These are phyloP conservation scores for Fragaria vesca DNA, from an alignment of 306 rosid species.

Conservation along the genomic window DNA sequence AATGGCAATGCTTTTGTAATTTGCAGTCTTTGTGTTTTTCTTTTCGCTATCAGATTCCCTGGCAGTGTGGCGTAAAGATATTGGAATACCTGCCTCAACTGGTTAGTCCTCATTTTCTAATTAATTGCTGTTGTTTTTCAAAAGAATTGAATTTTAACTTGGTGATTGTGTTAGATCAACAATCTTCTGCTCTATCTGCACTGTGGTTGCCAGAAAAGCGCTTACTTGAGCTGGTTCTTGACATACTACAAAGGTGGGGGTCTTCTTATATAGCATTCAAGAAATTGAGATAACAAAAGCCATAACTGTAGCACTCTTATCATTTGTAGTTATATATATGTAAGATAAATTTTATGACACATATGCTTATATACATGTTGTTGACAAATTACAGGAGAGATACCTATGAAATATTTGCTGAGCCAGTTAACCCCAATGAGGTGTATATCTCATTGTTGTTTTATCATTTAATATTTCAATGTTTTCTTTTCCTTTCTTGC, in stretches of 20 bases:
- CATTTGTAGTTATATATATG: background rate
- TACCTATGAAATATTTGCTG: conserved; percentile 65
- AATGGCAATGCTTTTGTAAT: conserved; percentile 5
- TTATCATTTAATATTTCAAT: background rate
- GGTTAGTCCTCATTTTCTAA: conserved; percentile 13
- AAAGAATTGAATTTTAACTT: background rate
- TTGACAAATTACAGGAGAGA: conserved; percentile 47
- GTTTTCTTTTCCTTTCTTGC: background rate
- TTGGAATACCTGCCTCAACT: conserved; percentile 1
- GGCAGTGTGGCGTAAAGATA: conserved; percentile 10
- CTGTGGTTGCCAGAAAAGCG: conserved; percentile 46
- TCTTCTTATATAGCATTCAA: conserved; percentile 3
- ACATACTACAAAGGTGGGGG: conserved; percentile 58
- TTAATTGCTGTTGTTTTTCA: background rate
- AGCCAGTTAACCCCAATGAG: conserved; percentile 68
- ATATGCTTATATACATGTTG: background rate
- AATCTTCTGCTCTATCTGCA: conserved; percentile 30
- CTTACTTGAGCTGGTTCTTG: conserved; percentile 57
- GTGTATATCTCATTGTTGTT: conserved; percentile 24
- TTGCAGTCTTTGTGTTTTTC: background rate
- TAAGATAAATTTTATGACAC: background rate
- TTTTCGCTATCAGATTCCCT: conserved; percentile 13
- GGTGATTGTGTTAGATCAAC: conserved; percentile 36
- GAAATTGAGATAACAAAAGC: background rate
- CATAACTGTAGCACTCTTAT: background rate